Base-by-base conservation (phyloP, 208 protist genomes). In the Naegleria lovaniensis region DNA sequence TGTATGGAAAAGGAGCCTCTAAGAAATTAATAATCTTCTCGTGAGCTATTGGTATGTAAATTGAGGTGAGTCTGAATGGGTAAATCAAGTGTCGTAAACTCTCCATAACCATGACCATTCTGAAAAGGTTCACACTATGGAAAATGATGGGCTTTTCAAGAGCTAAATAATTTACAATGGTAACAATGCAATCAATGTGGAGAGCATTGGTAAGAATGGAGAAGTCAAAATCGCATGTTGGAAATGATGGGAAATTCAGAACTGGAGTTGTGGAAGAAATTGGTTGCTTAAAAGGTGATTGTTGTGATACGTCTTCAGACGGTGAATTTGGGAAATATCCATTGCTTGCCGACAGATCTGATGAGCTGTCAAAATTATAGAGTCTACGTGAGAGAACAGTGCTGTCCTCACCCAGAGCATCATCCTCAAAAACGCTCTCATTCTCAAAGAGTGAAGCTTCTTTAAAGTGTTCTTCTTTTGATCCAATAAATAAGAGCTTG, bases 1-100 rank as follows among this genome's bases (percentile, higher is more conserved):
- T 40, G 48, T 85, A 85, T 22, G 83, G 83, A n/a, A 85, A 39
- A 38, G 83, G 83, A 43, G 83, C 83, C 25, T 85, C 83, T 85
- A 85, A 85, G 41, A 85, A 85, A 43, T 85, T 16, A 2, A n/a
- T 38, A 16, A 85, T 48, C 15, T 85, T 85, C 41, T 40, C 39
- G 40, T 40, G 83, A 0, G n/a, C 13, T 19, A 48, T 85, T 43
- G 83, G 33, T 48, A 85, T 85, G 38, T 85, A 85, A 1, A 85
- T 33, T 0, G 13, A 29, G 11, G 83, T 48, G 9, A 39, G 16
- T 25, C 39, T 40, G 15, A 85, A 51, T 19, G 83, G 83, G 41
- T 85, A 85, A 25, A 85, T 38, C 29, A 85, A 43, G 19, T 40
- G 16, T 43, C 33, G 6, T 19, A 85, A 39, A 51, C 39, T 48